Percentiles rank a stretch among this genome's conserved stretches.
Evolutionary conservation across 495 filamentous ascomycete genomes (phyloP).

Genomic region (Xylaria acuta): DNA sequence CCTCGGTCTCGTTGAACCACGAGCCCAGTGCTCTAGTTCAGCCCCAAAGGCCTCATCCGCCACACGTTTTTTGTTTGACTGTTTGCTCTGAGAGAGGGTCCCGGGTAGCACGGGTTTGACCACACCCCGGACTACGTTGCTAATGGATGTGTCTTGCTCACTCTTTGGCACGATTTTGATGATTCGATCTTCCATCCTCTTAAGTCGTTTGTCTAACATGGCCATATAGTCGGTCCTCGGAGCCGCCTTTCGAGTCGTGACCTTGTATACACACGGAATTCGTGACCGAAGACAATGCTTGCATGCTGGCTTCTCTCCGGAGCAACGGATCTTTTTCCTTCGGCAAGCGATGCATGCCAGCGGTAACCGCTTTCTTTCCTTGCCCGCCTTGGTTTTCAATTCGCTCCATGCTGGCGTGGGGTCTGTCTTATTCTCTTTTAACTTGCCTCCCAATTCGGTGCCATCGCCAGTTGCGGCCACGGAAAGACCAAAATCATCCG

Average conservation of each 20-base stretch:
- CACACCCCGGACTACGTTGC: conserved; percentile 55
- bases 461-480: conserved; percentile 53
- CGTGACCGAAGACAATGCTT: conserved; percentile 94
- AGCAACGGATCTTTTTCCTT: conserved; percentile 97
- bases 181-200: conserved; percentile 96
- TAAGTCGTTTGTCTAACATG: conserved; percentile 92
- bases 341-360: conserved; percentile 96
- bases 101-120: conserved; percentile 80
- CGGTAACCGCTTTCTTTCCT: conserved; percentile 91
- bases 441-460: conserved; percentile 55
- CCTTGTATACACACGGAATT: conserved; percentile 98
- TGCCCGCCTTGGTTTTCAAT: conserved; percentile 96
- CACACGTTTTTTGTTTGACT: conserved; percentile 76
- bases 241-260: conserved; percentile 93
- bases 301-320: conserved; percentile 95
- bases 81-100: conserved; percentile 56
- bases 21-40: conserved; percentile 84
- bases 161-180: conserved; percentile 94
- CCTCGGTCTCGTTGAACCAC: conserved; percentile 56
- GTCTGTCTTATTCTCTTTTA: conserved; percentile 64
- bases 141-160: conserved; percentile 62
- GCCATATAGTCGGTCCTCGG: conserved; percentile 99
- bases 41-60: conserved; percentile 87
- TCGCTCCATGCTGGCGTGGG: conserved; percentile 85
- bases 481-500: conserved; percentile 60